Evolutionary conservation across 352 stramenopile genomes (phyloP), one percentile per base, ranked within the genome.

Genomic region (Globisporangium nunn): DNA sequence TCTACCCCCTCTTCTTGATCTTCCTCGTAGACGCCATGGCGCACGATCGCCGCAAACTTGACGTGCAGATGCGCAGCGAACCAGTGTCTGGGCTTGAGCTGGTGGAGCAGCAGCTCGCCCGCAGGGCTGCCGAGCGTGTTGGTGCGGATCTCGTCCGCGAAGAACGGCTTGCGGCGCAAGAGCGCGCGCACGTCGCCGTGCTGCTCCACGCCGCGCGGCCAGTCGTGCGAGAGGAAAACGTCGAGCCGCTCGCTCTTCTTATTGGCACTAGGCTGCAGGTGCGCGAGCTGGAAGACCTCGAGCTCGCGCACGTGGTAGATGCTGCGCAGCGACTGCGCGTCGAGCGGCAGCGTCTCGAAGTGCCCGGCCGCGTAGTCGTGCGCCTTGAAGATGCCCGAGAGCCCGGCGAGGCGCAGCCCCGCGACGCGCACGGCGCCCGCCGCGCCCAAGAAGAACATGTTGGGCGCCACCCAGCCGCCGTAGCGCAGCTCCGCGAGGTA

Each of bases 141-240:
- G 0, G 78, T 66, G 59, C 96, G 67, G 6, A 99, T 81, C 58
- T 99, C 96, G 35, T 97, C 75, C 47, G 87, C 63, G 59, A 99
- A 98, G 62, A 97, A 98, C 5, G 84, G 85, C 57, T 99, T 99
- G 39, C 77, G 79, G 7, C 84, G 80, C 15, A 99, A 61, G n/a
- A 99, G 68, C 45, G 72, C 69, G 6, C 74, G 55, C 17, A 87
- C 58, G 67, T 99, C 86, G 10, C 98, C 97, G 66, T 98, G 87
- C 61, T 98, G 85, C 31, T 95, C 94, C 56, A 99, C 98, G 5
- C 94, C 93, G n/a, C 85, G 78, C 6, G 98, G 98, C 97, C 97
- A 99, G 75, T 99, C 97, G 70, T 99, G 97, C 50, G 91, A 98
- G 14, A 99, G 57, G 49, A 99, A 96, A 14, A 98, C 85, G 51